Percentiles rank a stretch among this genome's conserved stretches.
phyloP scores from a whole-genome alignment of 2,329 filamentous ascomycete genomes.

The Ophiostoma populinum region DNA sequence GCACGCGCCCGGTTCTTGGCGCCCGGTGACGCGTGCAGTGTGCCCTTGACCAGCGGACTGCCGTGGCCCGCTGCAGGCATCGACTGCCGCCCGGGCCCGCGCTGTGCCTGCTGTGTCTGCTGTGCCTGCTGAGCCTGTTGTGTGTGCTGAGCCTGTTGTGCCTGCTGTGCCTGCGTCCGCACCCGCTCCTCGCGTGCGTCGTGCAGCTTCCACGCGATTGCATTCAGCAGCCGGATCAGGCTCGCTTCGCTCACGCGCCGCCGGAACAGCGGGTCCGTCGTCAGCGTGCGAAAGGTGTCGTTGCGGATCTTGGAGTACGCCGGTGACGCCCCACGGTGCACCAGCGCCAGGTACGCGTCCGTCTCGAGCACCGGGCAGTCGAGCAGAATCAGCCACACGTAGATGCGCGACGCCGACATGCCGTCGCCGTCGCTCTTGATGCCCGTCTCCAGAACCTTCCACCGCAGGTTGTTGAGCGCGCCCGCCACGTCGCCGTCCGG shows the following conservation, averaged over 20 bases:
- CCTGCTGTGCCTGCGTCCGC: conserved; percentile 3
- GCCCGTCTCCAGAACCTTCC: conserved; percentile 58
- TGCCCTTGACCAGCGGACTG: too few relatives aligned
- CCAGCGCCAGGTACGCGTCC: conserved; percentile 73
- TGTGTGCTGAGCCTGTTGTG: neutral
- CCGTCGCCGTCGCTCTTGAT: conserved; percentile 62
- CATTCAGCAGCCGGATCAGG: conserved; percentile 84
- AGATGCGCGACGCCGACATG: conserved; percentile 87
- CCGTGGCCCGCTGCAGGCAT: conserved; percentile 7
- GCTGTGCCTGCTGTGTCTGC: neutral
- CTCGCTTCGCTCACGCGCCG: conserved; percentile 90
- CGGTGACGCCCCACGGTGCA: conserved; percentile 84
- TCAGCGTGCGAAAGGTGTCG: conserved; percentile 91
- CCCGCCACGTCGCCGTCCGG: conserved; percentile 49
- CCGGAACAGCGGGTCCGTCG: conserved; percentile 92
- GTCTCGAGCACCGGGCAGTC: conserved; percentile 73
- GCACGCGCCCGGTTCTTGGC: conserved; percentile 36
- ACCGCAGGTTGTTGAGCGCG: conserved; percentile 52
- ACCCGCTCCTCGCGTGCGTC: conserved; percentile 44
- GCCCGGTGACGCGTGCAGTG: conserved; percentile 22
- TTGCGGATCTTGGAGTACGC: conserved; percentile 97
- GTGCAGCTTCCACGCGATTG: conserved; percentile 82
- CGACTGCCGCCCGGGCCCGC: conserved; percentile 11
- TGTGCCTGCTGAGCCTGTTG: neutral
- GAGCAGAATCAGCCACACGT: conserved; percentile 88